Evolutionary conservation across 495 filamentous ascomycete genomes (phyloP), one percentile per base, ranked within the genome.

Genomic region (Chaetomidium leptoderma): DNA sequence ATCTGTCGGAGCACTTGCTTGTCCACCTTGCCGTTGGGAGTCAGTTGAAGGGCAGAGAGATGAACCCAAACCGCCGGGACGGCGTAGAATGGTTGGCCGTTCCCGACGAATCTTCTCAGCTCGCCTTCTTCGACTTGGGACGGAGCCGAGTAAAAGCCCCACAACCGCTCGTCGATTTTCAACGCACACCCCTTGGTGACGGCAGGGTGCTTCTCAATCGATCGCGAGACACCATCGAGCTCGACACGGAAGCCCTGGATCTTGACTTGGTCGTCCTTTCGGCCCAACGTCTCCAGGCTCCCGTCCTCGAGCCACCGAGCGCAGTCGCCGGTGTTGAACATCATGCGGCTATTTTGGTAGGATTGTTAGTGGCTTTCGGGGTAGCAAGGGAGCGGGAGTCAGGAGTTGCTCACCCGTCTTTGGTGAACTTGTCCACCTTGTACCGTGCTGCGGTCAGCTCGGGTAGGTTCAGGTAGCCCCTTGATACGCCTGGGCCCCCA

Each of bases 221-320:
- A 63, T 2, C 59, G 50, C 1, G 69, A 66, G 29, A 74, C 63
- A 29, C 70, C 70, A 50, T 72, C 71, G 5, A 75, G 70, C 43
- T 75, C 72, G 11, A 75, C 66, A n/a, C 72, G 65, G 55, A 73
- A 72, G 7, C 72, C 47, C 47, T 50, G 47, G 48, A 75, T 63
- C 42, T 75, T 75, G 32, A 75, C 70, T 16, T 75, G 72, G 21
- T 75, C 70, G 50, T 75, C 72, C 27, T 47, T 63, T n/a, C 72
- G 58, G 9, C 72, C 72, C 7, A 69, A 57, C 8, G 58, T 66
- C 49, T 70, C 62, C 6, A 75, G 60, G 33, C 54, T 58, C 3
- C 73, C 73, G 30, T 64, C 64, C 2, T 57, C 51, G 19, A 69
- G 64, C 73, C 71, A 74, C 6, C 67, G 60, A 2, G 60, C 71